A percentile compares a stretch with the other conserved stretches of the same genome.
Conservation (phyloP, 1,139 yeast genomes). For the Scheffersomyces insectosa region DNA sequence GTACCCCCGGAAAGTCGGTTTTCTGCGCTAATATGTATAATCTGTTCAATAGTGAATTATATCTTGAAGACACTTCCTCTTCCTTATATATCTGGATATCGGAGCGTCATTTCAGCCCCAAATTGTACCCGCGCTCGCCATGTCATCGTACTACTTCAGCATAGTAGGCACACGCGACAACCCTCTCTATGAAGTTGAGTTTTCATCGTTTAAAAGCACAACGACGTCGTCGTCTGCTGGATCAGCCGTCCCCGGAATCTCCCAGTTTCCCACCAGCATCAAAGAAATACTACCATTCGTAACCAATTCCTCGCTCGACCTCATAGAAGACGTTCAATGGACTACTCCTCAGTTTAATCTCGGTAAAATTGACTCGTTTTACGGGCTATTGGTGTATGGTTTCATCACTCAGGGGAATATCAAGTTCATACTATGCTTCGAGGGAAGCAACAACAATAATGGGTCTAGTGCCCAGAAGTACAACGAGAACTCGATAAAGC, state of each 20-base stretch:
- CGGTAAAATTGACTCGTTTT: slow-evolving; percentile 82
- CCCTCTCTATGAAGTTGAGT: slow-evolving; percentile 86
- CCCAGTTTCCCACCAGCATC: slow-evolving; percentile 68
- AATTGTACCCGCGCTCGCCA: slow-evolving; percentile 1
- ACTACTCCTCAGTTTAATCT: slow-evolving; percentile 61
- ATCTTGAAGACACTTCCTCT: no score
- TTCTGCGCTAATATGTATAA: no score
- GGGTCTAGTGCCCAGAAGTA: slow-evolving; percentile 19
- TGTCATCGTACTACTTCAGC: slow-evolving; percentile 77
- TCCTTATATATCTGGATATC: no score
- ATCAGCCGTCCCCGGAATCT: slow-evolving; percentile 46
- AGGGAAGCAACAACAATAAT: slow-evolving; percentile 23
- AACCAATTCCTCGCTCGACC: slow-evolving; percentile 82
- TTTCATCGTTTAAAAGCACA: slow-evolving; percentile 61
- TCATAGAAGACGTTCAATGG: slow-evolving; percentile 91
- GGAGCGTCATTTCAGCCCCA: no score
- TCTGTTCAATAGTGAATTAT: no score
- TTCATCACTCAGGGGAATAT: slow-evolving; percentile 87
- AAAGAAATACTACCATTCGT: slow-evolving; percentile 85
- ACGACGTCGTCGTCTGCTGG: slow-evolving; percentile 8
- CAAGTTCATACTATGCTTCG: slow-evolving; percentile 79
- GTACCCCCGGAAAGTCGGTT: no score
- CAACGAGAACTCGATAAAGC: slow-evolving; percentile 77
- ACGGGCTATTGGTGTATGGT: slow-evolving; percentile 77
- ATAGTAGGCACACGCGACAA: slow-evolving; percentile 85